These are phyloP conservation scores for Hypoxylon sp. DNA, from an alignment of 2,329 filamentous ascomycete species.

Conservation along the genomic window DNA sequence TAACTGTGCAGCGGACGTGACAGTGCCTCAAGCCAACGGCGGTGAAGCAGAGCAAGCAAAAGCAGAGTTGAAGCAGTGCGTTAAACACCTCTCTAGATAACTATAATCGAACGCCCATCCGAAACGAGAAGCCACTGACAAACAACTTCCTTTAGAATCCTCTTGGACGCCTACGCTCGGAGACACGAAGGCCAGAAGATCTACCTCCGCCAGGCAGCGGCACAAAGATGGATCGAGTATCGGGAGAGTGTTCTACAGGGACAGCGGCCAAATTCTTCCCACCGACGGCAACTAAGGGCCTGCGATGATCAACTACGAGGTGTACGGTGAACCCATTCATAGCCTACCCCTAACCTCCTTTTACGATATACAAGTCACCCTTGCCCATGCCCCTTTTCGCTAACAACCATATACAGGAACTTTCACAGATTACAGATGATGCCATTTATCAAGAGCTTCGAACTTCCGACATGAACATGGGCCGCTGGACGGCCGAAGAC, in stretches of 20 bases:
- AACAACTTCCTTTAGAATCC: conserved; percentile 60
- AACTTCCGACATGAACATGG: conserved; percentile 66
- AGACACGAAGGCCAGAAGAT: conserved; percentile 77
- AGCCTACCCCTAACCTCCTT: conserved; percentile 15
- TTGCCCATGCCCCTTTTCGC: neutral
- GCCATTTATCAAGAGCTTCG: conserved; percentile 70
- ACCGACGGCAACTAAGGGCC: conserved; percentile 65
- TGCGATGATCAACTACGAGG: conserved; percentile 70
- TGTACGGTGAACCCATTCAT: conserved; percentile 59
- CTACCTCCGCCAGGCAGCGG: conserved; percentile 72
- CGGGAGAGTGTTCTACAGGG: conserved; percentile 69
- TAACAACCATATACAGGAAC: conserved; percentile 61
- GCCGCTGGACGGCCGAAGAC: conserved; percentile 75
- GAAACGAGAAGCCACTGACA: conserved; percentile 34
- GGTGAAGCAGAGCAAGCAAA: conserved; percentile 73
- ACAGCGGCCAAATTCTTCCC: conserved; percentile 63
- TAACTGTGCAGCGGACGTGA: conserved; percentile 74
- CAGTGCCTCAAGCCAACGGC: conserved; percentile 67
- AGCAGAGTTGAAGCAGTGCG: conserved; percentile 74
- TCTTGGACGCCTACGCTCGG: conserved; percentile 72
- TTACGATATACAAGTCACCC: conserved; percentile 13
- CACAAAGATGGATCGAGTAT: conserved; percentile 71
- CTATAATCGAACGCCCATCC: neutral
- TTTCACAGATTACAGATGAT: conserved; percentile 72
- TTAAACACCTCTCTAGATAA: conserved; percentile 37